Evolutionary conservation across 225 moss, liverwort and hornwort species (phyloP).

Genomic region (Rhytidiadelphus loreus): DNA sequence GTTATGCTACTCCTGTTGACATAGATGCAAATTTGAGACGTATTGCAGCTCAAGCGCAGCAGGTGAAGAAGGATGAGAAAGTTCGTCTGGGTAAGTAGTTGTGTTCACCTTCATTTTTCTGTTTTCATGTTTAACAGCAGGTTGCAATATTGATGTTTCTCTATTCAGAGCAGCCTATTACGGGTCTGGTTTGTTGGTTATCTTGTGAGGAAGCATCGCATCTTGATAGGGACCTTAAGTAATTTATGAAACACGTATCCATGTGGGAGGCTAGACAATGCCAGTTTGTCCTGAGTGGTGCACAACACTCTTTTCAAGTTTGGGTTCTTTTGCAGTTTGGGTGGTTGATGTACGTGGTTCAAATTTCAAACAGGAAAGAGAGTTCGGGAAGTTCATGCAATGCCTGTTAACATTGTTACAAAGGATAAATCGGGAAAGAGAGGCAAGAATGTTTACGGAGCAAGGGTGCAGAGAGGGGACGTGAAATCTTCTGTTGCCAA

Average conservation of each 20-base stretch:
- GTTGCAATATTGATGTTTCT: not conserved
- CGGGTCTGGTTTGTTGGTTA: not conserved
- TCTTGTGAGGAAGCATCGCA: not conserved
- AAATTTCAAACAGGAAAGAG: conserved; percentile 30
- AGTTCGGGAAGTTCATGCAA: conserved; percentile 16
- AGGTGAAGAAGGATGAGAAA: conserved; percentile 39
- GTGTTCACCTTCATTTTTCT: not conserved
- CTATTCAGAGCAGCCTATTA: not conserved
- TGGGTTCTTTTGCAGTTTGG: not conserved
- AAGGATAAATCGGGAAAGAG: conserved; percentile 13
- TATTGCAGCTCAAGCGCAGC: conserved; percentile 48
- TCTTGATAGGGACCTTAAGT: not conserved
- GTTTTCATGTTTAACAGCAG: not conserved
- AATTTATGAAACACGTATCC: not conserved
- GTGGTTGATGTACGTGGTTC: conserved; percentile 7
- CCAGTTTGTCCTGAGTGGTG: not conserved
- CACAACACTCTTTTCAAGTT: not conserved
- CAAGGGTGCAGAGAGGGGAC: not conserved
- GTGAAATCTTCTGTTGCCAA: conserved; percentile 2
- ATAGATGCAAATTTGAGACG: conserved; percentile 40
- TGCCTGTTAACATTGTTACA: conserved; percentile 18
- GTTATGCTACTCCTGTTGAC: conserved; percentile 31
- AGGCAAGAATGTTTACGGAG: conserved; percentile 11
- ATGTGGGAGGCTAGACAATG: not conserved
- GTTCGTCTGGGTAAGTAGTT: conserved; percentile 27